Conservation (phyloP, 495 filamentous ascomycete species). For the Rostrohypoxylon terebratum region DNA sequence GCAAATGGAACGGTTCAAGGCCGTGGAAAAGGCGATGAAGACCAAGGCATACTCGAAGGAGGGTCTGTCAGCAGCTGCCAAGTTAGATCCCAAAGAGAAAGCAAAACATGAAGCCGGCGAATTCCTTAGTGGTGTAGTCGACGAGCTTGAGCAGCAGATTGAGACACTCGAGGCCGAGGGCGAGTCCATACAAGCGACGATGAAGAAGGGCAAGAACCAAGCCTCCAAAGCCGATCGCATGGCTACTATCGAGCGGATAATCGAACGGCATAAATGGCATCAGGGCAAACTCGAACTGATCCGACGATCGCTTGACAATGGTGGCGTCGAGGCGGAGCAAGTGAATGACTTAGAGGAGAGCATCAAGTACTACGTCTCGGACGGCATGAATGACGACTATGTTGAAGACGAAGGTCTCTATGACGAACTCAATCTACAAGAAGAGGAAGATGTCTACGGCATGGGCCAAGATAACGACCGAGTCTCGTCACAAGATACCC, state of each 20-base stretch:
- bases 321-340: slow-evolving; percentile 83
- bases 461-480: slow-evolving; percentile 84
- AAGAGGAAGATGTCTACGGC: slow-evolving; percentile 87
- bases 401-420: slow-evolving; percentile 92
- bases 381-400: slow-evolving; percentile 87
- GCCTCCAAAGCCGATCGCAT: slow-evolving; percentile 83
- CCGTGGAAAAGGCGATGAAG: slow-evolving; percentile 99
- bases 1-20: slow-evolving; percentile 99
- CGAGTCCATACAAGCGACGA: slow-evolving; percentile 83
- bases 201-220: slow-evolving; percentile 95
- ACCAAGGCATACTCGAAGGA: slow-evolving; percentile 99
- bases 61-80: slow-evolving; percentile 87
- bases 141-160: slow-evolving; percentile 92
- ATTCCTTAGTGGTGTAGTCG: slow-evolving; percentile 88
- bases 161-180: slow-evolving; percentile 92
- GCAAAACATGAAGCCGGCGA: slow-evolving; percentile 87
- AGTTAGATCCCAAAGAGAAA: slow-evolving; percentile 94
- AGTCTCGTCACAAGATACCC: slow-evolving; percentile 93
- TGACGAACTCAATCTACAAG: slow-evolving; percentile 90
- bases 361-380: slow-evolving; percentile 94
- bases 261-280: slow-evolving; percentile 97
- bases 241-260: slow-evolving; percentile 82
- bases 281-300: slow-evolving; percentile 92
- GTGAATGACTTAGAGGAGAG: slow-evolving; percentile 89
- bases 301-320: slow-evolving; percentile 90